Evolutionary conservation across 225 moss, liverwort and hornwort genomes (phyloP).

Genomic region (Ulota crispa): DNA sequence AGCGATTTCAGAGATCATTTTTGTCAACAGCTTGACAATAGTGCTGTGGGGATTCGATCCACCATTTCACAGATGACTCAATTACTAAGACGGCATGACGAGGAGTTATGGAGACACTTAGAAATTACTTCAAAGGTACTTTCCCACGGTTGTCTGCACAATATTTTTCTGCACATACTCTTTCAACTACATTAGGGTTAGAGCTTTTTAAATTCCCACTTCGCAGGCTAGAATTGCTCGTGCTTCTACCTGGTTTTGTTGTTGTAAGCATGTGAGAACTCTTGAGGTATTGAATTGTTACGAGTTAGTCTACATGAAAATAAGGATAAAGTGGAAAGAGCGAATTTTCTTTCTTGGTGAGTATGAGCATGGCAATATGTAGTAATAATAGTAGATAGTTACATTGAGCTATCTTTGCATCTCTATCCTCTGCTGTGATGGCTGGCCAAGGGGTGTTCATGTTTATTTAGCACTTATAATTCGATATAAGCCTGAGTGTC

Average conservation of each 20-base stretch:
- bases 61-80: slow-evolving; percentile 88
- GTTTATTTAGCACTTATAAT: background rate
- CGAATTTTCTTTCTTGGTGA: background rate
- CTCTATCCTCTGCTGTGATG: background rate
- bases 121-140: slow-evolving; percentile 83
- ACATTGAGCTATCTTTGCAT: background rate
- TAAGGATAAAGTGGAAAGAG: background rate
- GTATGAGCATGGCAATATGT: background rate
- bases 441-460: background rate
- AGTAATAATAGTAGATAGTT: background rate
- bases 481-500: background rate
- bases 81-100: slow-evolving; percentile 77
- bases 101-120: slow-evolving; percentile 95
- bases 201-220: background rate
- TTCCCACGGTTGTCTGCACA: background rate
- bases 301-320: background rate
- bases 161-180: background rate
- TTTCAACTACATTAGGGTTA: background rate
- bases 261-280: background rate
- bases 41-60: slow-evolving; percentile 90
- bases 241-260: background rate
- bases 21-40: slow-evolving; percentile 96
- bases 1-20: slow-evolving; percentile 98
- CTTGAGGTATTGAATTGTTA: background rate
- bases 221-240: background rate